A percentile compares a stretch with the other conserved stretches of the same genome.
Conservation (phyloP, 2,329 filamentous ascomycete species). For the Leptographium radiaticola region DNA sequence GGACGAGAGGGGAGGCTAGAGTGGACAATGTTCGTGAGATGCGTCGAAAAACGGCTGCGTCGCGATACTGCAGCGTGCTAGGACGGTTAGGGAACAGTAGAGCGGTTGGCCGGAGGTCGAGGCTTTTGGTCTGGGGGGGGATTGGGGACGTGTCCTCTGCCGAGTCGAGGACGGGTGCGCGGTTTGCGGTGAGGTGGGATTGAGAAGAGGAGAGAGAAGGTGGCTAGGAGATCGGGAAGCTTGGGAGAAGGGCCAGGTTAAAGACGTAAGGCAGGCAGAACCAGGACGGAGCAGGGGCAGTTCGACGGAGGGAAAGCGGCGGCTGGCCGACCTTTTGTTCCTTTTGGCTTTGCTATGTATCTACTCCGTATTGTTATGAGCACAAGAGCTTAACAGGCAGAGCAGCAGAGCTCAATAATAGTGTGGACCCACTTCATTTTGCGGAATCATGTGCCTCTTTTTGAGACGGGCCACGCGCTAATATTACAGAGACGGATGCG, state of each 20-base stretch:
- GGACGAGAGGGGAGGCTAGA: background rate
- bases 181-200: background rate
- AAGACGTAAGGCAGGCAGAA: background rate
- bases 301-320: background rate
- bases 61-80: background rate
- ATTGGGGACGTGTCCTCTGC: background rate
- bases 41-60: background rate
- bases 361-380: background rate
- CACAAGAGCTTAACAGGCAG: background rate
- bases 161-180: too few relatives aligned
- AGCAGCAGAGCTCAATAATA: background rate
- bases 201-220: background rate
- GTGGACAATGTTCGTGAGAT: background rate
- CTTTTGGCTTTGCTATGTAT: background rate
- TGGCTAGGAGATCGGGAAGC: background rate
- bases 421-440: slow-evolving; percentile 17
- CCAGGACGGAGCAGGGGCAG: background rate
- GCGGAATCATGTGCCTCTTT: slow-evolving; percentile 32
- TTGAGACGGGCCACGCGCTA: slow-evolving; percentile 28
- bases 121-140: background rate
- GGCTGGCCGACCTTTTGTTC: background rate
- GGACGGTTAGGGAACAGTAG: background rate
- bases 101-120: background rate
- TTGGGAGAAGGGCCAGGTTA: background rate
- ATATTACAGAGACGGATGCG: slow-evolving; percentile 19